A percentile compares a stretch with the other conserved stretches of the same genome.
These are phyloP conservation scores for Solanum arcanum DNA, from an alignment of 257 asterid species.

Conservation along the genomic window DNA sequence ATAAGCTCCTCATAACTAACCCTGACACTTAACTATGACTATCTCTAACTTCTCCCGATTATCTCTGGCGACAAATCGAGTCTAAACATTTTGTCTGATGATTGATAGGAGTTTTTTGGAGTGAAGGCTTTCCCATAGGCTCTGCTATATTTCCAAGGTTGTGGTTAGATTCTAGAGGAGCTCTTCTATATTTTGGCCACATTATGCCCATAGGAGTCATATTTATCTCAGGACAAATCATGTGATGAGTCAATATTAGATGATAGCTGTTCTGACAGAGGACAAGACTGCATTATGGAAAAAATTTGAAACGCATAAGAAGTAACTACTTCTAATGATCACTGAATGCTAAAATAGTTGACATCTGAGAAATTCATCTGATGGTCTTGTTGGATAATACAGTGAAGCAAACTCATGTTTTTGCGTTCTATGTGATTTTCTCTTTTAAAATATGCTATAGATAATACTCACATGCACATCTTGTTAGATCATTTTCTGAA, in stretches of 20 bases:
- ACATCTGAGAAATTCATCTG: not conserved
- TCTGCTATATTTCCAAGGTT: not conserved
- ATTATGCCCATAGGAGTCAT: not conserved
- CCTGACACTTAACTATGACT: not conserved
- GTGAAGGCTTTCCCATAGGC: not conserved
- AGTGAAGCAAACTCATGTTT: not conserved
- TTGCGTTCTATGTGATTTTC: not conserved
- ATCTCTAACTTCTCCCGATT: not conserved
- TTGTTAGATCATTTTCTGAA: not conserved
- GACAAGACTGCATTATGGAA: not conserved
- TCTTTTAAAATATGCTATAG: not conserved
- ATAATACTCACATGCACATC: not conserved
- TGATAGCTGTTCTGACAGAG: not conserved
- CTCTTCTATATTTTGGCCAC: not conserved
- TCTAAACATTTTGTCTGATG: not conserved
- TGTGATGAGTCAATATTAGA: not conserved
- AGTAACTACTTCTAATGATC: not conserved
- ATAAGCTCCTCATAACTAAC: not conserved
- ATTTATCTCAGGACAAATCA: not conserved
- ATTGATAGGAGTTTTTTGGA: not conserved
- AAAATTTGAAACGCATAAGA: not conserved
- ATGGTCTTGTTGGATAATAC: not conserved
- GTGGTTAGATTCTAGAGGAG: not conserved
- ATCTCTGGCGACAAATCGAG: not conserved
- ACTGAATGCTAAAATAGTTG: not conserved